Base-by-base conservation (phyloP, 2,329 filamentous ascomycete species). In the Kalaharituber pfeilii region DNA sequence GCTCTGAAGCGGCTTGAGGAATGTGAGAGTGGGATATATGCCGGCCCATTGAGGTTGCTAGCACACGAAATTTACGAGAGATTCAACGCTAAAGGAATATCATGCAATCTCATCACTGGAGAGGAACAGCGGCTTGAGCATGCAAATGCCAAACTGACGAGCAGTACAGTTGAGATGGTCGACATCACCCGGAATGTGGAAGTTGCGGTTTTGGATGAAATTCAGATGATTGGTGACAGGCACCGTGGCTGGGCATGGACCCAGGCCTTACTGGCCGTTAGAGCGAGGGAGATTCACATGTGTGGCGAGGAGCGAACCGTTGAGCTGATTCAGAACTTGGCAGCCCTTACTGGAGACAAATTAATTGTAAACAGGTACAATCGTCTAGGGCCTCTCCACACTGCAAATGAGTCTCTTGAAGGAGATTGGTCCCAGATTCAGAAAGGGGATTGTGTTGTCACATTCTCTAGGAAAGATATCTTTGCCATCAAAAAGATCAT, bases 161-260 rank as follows among this genome's bases (percentile, higher is more conserved):
- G 86, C 65, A 95, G 91, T 65, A 98, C 91, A 0, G 91, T 98
- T 2, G 91, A 98, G 67, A 98, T 98, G 82, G 75, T 81, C 24
- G 76, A 76, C 5, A 65, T 73, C n/a, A 75, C 70, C 62, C 60
- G 69, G 3, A 66, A 67, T 1, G 79, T 85, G 27, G 89, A 96
- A 42, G 88, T 98, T 30, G 89, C 86, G 1, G 89, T 98, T 61
- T 89, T 98, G 59, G 91, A 98, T 65, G 91, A 98, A 70, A 96
- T 98, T 55, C 91, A 98, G 69, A 96, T 98, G 91, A 86, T 98
- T 61, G 81, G 79, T 15, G 81, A 87, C 63, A 58, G 67, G 0
- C 78, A 86, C 0, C 81, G 91, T 62, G 91, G 93, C 1, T 94
- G 84, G 81, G 88, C 87, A 2, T 98, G 91, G 91, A 94, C 88